These are phyloP conservation scores for Fusarium sp. DNA, from an alignment of 2,329 filamentous ascomycete genomes.

Conservation along the genomic window DNA sequence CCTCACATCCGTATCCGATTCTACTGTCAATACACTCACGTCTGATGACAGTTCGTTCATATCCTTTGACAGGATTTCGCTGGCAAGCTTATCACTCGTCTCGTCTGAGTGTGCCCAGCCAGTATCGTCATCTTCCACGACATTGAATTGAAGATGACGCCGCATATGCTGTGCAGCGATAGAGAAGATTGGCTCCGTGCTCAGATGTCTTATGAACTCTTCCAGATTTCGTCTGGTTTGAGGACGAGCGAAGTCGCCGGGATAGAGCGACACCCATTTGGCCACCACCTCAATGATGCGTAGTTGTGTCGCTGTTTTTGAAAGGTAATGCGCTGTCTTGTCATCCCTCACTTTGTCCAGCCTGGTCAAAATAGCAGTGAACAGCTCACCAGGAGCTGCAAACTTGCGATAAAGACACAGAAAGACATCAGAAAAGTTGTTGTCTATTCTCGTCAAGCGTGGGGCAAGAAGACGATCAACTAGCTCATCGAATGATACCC, in stretches of 20 bases:
- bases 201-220: constrained; percentile 81
- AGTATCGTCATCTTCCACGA: constrained; percentile 89
- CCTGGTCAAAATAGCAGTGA: constrained; percentile 81
- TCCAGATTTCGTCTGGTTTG: constrained; percentile 78
- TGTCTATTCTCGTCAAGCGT: constrained; percentile 87
- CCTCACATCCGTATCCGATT: constrained; percentile 60
- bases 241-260: constrained; percentile 89
- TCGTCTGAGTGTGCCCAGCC: constrained; percentile 91
- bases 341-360: constrained; percentile 79
- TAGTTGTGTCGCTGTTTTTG: constrained; percentile 83
- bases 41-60: constrained; percentile 57
- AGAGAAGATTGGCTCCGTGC: constrained; percentile 83
- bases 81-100: constrained; percentile 52
- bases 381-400: constrained; percentile 81
- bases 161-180: constrained; percentile 88
- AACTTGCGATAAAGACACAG: constrained; percentile 96
- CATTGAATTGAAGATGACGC: constrained; percentile 77
- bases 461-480: constrained; percentile 89
- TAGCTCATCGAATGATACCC: constrained; percentile 75
- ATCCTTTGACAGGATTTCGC: constrained; percentile 56
- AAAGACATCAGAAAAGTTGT: constrained; percentile 90
- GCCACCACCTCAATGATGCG: constrained; percentile 86
- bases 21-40: constrained; percentile 63
- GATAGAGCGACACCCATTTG: constrained; percentile 90
- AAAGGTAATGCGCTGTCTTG: constrained; percentile 76